These are phyloP conservation scores for Pyracantha coccinea DNA, from an alignment of 331 rosid genomes.

Conservation along the genomic window DNA sequence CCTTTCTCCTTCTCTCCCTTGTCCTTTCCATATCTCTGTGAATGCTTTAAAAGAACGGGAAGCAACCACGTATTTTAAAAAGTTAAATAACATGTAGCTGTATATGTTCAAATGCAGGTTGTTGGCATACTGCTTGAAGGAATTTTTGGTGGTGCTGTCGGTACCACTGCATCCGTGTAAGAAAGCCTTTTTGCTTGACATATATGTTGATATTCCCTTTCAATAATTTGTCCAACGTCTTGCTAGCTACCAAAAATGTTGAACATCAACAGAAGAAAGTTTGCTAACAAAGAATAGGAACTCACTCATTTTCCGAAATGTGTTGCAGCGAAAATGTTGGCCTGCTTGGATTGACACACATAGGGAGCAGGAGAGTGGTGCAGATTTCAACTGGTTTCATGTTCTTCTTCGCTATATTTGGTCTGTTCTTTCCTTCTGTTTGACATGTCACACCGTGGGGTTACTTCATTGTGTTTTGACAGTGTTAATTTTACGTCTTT, in stretches of 20 bases:
- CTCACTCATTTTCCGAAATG: background rate
- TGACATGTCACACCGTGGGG: background rate
- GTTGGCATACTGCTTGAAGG: slow-evolving; percentile 75
- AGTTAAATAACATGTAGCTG: slow-evolving; percentile 30
- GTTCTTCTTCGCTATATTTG: slow-evolving; percentile 90
- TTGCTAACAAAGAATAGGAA: background rate
- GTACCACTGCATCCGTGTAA: slow-evolving; percentile 91
- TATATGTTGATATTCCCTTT: background rate
- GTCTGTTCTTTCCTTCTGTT: slow-evolving; percentile 32
- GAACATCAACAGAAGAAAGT: background rate
- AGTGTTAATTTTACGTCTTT: slow-evolving; percentile 15
- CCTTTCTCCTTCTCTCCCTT: background rate
- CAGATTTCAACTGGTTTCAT: slow-evolving; percentile 84
- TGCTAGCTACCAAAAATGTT: no score
- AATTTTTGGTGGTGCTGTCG: slow-evolving; percentile 67
- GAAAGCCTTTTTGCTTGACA: slow-evolving; percentile 16
- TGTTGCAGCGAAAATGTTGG: slow-evolving; percentile 86
- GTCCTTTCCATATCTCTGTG: background rate
- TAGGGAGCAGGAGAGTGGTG: slow-evolving; percentile 96
- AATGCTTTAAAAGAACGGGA: background rate
- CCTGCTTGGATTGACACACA: slow-evolving; percentile 80
- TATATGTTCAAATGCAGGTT: slow-evolving; percentile 44
- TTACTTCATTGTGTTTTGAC: slow-evolving; percentile 1
- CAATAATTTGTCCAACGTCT: background rate
- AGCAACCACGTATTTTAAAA: background rate